Base-by-base conservation (phyloP, 192 early-diverging fungal species). In the Ambispora gerdemannii region DNA sequence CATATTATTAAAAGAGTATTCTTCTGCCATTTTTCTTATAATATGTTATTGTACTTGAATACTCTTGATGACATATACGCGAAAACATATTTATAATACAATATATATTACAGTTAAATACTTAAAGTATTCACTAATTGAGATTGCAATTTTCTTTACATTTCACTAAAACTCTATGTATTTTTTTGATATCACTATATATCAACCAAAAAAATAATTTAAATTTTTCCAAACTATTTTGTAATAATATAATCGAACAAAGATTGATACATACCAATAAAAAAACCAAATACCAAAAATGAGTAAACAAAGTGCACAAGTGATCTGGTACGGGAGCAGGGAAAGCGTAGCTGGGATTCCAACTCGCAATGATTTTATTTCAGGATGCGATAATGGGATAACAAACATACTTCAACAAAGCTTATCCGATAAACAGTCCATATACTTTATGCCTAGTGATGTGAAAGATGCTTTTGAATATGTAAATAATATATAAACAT, bases 101-200 rank as follows among this genome's bases (percentile, higher is more conserved):
- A n/a, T n/a, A n/a, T n/a, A n/a, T n/a, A n/a, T n/a, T n/a, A n/a
- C n/a, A n/a, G n/a, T n/a, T n/a, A n/a, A 58, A 17, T 58, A n/a
- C 19, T 58, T 28, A 25, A 58, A 28, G 27, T 4, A 17, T 13
- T 28, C 1, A 58, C 27, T 58, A 17, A 24, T 3, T n/a, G n/a
- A n/a, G n/a, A n/a, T n/a, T n/a, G n/a, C n/a, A n/a, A n/a, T n/a
- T n/a, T n/a, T n/a, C n/a, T 58, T 11, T 58, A 25, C 55, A 58
- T 58, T 25, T 58, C 27, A 58, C 55, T 58, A 58, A 58, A 58
- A 58, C 55, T 58, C 53, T 10, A 55, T 55, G 53, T 25, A 55
- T 55, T 20, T 55, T 55, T 55, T 55, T 55, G n/a, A 55, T 55
- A 20, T 20, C 53, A 25, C 17, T 55, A 55, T 55, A 7, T 55